phyloP scores from a whole-genome alignment of 768 basidiomycete genomes.

The Tylopilus sp. region DNA sequence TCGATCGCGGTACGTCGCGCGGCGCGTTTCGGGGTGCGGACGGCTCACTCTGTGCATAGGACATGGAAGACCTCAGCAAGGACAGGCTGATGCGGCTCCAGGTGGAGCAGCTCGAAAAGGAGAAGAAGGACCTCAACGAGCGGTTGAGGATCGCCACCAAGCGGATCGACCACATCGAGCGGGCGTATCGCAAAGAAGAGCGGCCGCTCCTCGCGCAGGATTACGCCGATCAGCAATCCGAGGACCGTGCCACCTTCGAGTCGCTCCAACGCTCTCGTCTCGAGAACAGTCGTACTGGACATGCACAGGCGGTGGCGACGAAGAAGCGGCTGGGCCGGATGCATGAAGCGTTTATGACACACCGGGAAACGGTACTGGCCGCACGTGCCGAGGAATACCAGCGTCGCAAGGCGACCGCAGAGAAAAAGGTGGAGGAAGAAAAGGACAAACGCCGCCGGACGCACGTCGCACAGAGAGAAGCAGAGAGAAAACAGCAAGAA shows the following conservation, averaged over 20 bases:
- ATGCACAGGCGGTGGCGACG: constrained; percentile 63
- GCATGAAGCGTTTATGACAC: constrained; percentile 59
- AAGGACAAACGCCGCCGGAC: constrained; percentile 67
- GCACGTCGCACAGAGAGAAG: constrained; percentile 57
- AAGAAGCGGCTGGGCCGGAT: constrained; percentile 77
- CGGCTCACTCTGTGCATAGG: constrained; percentile 38
- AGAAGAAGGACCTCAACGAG: constrained; percentile 84
- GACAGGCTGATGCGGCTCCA: constrained; percentile 85
- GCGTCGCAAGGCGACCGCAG: constrained; percentile 49
- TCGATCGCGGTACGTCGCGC: constrained; percentile 59
- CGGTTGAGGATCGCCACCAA: constrained; percentile 80
- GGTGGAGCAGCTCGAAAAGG: constrained; percentile 94
- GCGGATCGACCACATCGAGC: constrained; percentile 92
- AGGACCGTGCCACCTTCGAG: constrained; percentile 70
- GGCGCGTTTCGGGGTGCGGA: neutral
- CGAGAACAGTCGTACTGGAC: constrained; percentile 52
- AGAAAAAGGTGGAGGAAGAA: constrained; percentile 76
- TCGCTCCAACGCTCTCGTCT: constrained; percentile 52
- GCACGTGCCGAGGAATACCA: constrained; percentile 65
- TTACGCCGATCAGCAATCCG: constrained; percentile 80
- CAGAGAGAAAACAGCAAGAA: constrained; percentile 34
- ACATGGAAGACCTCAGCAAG: constrained; percentile 81
- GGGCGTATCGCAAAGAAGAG: constrained; percentile 92
- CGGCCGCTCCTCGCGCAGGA: constrained; percentile 80
- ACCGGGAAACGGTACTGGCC: constrained; percentile 51